Evolutionary conservation across 164 flowering plant species (phyloP), one percentile per base, ranked within the genome.

Genomic region (Saururus chinensis): DNA sequence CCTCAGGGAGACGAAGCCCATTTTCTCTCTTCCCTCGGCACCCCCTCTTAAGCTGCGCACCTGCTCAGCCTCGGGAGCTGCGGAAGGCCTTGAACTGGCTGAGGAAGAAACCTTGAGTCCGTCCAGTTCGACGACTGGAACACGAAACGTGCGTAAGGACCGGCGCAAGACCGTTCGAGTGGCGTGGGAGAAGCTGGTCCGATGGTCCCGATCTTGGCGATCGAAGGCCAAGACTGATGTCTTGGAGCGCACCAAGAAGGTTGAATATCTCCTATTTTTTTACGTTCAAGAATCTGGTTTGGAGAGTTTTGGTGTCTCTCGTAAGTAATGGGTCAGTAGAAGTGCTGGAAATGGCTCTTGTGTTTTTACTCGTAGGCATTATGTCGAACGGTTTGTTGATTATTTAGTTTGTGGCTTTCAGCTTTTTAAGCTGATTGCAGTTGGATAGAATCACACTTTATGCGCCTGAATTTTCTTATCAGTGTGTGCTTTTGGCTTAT

Each of bases 131-230:
- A 37, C 16, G 20, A 23, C 8, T 17, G 58, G 40, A 11, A 25
- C 59, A 19, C 41, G 53, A 0, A 68, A 60, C 19, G 63, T 55
- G 61, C 55, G 61, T 49, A 71, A 72, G 40, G 87, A 88, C 51
- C 77, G 90, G 56, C 79, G 88, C 35, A 81, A 78, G 73, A 74
- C 73, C 8, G 96, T 92, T 1, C 76, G 79, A 51, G 23, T 92
- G 20, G 98, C 96, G 19, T 92, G 98, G 98, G 98, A 92, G 81
- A 92, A 86, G 76, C 75, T 92, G 19, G 82, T 87, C 20, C 75
- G 98, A 7, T 92, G 98, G 98, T 92, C 98, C n/a, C 84, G 96
- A 52, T 83, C 89, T 9, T 89, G 79, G 89, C 81, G 89, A 9
- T 83, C 89, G 69, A 92, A 77, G 75, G 80, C 86, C 64, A 89